phyloP scores from a whole-genome alignment of 306 rosid genomes.

The Corylus americana region DNA sequence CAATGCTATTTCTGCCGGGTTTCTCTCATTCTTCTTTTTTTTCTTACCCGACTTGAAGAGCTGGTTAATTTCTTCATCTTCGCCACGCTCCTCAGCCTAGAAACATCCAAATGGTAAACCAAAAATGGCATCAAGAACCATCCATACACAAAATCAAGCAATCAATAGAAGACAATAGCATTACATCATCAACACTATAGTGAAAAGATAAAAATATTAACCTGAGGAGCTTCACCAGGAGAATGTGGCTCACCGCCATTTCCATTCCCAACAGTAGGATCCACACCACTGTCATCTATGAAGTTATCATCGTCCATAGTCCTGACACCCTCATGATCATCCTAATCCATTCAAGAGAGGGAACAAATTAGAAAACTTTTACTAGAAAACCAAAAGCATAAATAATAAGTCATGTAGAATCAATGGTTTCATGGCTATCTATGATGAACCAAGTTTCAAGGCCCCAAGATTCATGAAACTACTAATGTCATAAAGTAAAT shows the following conservation, averaged over 20 bases:
- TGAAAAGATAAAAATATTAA: conserved; percentile 15
- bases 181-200: background rate
- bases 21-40: conserved; percentile 80
- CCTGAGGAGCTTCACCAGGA: conserved; percentile 81
- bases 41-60: conserved; percentile 85
- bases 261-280: conserved; percentile 60
- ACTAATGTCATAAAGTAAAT: background rate
- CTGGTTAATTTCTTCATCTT: conserved; percentile 69
- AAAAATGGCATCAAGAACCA: conserved; percentile 8
- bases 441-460: background rate
- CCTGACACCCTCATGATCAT: conserved; percentile 78
- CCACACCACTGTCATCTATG: conserved; percentile 92
- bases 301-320: conserved; percentile 89
- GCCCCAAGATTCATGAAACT: background rate
- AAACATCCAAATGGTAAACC: conserved; percentile 24
- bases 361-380: conserved; percentile 21
- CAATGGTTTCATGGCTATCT: background rate
- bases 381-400: conserved; percentile 21
- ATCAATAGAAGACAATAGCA: background rate
- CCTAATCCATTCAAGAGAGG: conserved; percentile 46
- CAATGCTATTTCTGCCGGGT: conserved; percentile 90
- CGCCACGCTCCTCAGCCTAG: conserved; percentile 94
- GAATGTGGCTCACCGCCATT: conserved; percentile 70
- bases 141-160: background rate
- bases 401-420: background rate